A percentile compares a stretch with the other conserved stretches of the same genome.
phyloP scores from a whole-genome alignment of 2,329 filamentous ascomycete genomes.

The Ophiocordyceps robertsii region DNA sequence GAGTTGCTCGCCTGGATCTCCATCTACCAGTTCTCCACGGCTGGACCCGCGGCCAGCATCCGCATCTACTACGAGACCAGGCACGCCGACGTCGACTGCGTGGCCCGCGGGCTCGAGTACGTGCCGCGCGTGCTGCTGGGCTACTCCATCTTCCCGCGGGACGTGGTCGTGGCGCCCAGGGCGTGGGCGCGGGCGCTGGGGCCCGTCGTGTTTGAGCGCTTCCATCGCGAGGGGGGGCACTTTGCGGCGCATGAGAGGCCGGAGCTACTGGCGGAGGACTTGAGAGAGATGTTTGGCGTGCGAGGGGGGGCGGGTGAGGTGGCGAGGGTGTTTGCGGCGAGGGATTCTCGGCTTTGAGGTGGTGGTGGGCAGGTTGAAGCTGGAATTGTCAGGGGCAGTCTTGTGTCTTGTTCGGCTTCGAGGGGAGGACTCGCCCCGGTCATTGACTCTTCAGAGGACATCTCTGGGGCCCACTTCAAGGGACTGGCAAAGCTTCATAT shows the following conservation, averaged over 20 bases:
- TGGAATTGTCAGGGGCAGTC: too few relatives aligned
- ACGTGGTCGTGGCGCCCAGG: conserved; percentile 38
- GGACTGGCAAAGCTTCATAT: too few relatives aligned
- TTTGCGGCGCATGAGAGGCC: conserved; percentile 49
- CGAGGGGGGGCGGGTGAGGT: conserved; percentile 23
- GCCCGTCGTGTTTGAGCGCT: conserved; percentile 41
- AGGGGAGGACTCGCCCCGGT: too few relatives aligned
- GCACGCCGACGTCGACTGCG: conserved; percentile 20
- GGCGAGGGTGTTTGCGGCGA: conserved; percentile 6
- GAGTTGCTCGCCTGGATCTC: conserved; percentile 64
- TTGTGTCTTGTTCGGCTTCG: too few relatives aligned
- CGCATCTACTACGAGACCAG: conserved; percentile 60
- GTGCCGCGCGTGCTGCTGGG: conserved; percentile 27
- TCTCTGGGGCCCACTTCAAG: too few relatives aligned
- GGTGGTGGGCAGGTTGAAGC: too few relatives aligned
- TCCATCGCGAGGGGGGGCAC: conserved; percentile 40
- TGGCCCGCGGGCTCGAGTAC: conserved; percentile 10
- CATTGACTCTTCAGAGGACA: too few relatives aligned
- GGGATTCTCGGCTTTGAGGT: background rate
- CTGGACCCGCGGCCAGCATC: conserved; percentile 53
- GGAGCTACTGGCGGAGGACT: conserved; percentile 34
- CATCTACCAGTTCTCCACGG: conserved; percentile 57
- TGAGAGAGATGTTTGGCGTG: conserved; percentile 42
- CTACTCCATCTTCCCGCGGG: conserved; percentile 42
- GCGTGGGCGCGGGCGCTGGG: conserved; percentile 47